Conservation (phyloP, 176 grass and related monocot genomes). For the Poa pratensis region DNA sequence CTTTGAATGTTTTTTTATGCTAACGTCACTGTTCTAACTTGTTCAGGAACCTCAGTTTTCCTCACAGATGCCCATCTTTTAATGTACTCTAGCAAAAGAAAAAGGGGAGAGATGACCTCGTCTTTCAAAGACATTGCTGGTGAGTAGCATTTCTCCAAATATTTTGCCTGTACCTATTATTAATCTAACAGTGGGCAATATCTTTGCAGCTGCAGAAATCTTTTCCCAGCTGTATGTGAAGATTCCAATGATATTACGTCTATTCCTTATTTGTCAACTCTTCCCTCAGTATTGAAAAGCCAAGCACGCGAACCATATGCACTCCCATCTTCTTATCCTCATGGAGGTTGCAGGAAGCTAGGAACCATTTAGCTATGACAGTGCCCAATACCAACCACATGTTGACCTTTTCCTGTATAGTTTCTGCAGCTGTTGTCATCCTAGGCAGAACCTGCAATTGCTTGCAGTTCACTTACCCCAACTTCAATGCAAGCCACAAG, state of each 20-base stretch:
- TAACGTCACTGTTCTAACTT: neutral
- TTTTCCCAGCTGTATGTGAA: neutral
- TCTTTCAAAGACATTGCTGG: neutral
- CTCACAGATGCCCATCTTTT: neutral
- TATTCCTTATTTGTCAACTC: neutral
- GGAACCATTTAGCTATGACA: constrained; percentile 28
- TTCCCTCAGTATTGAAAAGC: neutral
- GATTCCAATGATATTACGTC: neutral
- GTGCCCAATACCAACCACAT: neutral
- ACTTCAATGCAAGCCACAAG: neutral
- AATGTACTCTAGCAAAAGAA: neutral
- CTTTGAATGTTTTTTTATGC: neutral
- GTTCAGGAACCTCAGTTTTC: neutral
- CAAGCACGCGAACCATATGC: neutral
- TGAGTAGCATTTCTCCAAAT: neutral
- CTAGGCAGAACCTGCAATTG: constrained; percentile 30
- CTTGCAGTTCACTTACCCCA: constrained; percentile 41
- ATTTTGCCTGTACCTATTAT: neutral
- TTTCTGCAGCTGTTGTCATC: constrained; percentile 9
- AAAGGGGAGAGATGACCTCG: neutral
- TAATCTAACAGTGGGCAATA: neutral
- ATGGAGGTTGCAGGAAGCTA: constrained; percentile 5
- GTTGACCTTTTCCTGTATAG: neutral
- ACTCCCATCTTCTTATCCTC: neutral
- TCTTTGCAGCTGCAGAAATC: neutral